Conservation (phyloP, 108 stramenopile species). For the Nannochloropsis granulata region DNA sequence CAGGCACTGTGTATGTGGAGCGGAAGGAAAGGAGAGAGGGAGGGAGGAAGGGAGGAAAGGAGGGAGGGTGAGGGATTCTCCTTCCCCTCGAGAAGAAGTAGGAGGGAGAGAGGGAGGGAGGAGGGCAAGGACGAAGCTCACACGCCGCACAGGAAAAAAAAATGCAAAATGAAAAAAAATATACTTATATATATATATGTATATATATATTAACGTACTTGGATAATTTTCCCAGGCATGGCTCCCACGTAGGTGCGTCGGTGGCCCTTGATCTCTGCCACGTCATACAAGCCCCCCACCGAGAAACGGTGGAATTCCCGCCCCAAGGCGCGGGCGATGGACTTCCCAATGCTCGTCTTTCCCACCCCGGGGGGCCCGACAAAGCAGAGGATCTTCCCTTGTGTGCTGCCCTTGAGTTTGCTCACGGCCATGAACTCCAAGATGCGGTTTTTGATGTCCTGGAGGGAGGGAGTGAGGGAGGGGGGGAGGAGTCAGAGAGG, state of each 20-base stretch:
- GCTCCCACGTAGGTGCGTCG: slow-evolving; percentile 93
- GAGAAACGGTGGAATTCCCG: slow-evolving; percentile 87
- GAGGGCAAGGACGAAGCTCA: not conserved
- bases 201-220: not conserved
- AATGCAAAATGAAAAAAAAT: not conserved
- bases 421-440: slow-evolving; percentile 94
- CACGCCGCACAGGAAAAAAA: not conserved
- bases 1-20: slow-evolving; percentile 76
- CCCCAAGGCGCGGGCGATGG: slow-evolving; percentile 73
- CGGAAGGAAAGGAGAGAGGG: not conserved
- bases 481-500: not conserved
- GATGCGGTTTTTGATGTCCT: slow-evolving; percentile 60
- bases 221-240: slow-evolving; percentile 75
- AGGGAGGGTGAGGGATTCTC: not conserved
- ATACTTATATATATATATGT: not conserved
- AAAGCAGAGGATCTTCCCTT: slow-evolving; percentile 87
- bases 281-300: slow-evolving; percentile 83
- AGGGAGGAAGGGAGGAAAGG: not conserved
- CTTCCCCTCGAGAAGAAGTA: not conserved
- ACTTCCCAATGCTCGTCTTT: slow-evolving; percentile 70
- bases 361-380: slow-evolving; percentile 87
- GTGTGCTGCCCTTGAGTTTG: slow-evolving; percentile 68
- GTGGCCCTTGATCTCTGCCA: slow-evolving; percentile 92
- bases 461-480: not conserved
- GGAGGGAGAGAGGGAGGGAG: not conserved